phyloP scores from a whole-genome alignment of 306 rosid species.

The Rubus idaeus region DNA sequence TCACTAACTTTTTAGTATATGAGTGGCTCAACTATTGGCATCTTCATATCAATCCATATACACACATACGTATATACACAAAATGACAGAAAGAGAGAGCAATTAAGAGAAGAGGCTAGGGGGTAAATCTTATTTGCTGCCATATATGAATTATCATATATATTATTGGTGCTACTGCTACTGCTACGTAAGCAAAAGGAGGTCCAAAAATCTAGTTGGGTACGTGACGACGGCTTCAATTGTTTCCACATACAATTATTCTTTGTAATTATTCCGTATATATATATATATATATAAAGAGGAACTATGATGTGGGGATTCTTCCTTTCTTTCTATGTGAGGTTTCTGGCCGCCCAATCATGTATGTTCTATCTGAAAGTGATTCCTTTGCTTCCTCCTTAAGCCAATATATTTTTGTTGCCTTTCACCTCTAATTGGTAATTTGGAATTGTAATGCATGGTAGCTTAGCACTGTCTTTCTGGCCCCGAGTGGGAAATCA shows the following conservation, averaged over 20 bases:
- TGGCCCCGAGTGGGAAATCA: conserved; percentile 24
- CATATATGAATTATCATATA: too few species aligned
- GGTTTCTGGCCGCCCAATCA: conserved; percentile 47
- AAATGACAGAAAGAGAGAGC: conserved; percentile 20
- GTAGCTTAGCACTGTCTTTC: conserved; percentile 13
- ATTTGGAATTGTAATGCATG: conserved; percentile 19
- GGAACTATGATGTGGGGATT: conserved; percentile 30
- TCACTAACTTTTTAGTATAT: conserved; percentile 43
- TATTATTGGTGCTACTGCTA: neutral
- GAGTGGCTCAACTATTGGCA: conserved; percentile 18
- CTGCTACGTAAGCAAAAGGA: conserved; percentile 30
- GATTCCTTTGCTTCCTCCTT: conserved; percentile 79
- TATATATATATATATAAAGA: neutral
- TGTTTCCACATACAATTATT: conserved; percentile 57
- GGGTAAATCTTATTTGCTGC: too few species aligned
- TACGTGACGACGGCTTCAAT: conserved; percentile 38
- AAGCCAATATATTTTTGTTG: conserved; percentile 58
- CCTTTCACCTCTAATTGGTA: conserved; percentile 45
- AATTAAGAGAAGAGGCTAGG: too few species aligned
- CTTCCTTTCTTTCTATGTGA: conserved; percentile 16
- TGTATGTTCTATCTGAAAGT: conserved; percentile 41
- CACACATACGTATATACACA: neutral
- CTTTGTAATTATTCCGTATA: conserved; percentile 31
- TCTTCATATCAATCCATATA: neutral
- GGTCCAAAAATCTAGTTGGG: conserved; percentile 38